Evolutionary conservation across 176 grass and related monocot genomes (phyloP).

Genomic region (Zea luxurians): DNA sequence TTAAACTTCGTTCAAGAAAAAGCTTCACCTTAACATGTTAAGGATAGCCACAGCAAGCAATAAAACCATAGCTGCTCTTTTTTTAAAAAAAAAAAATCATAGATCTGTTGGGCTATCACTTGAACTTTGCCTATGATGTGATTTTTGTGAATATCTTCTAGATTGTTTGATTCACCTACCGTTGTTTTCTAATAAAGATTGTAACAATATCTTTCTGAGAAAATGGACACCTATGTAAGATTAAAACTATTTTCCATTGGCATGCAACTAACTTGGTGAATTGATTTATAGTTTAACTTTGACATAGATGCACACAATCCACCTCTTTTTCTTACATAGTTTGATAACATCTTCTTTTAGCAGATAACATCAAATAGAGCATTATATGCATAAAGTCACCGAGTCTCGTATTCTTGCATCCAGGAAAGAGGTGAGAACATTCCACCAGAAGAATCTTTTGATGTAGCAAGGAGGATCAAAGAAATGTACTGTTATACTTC

Average conservation of each 20-base stretch:
- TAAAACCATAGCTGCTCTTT: background rate
- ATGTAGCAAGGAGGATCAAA: constrained; percentile 86
- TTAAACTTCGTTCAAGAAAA: background rate
- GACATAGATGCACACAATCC: background rate
- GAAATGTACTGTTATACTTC: constrained; percentile 95
- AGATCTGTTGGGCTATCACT: constrained; percentile 1
- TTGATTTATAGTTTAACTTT: constrained; percentile 22
- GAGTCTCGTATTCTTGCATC: constrained; percentile 33
- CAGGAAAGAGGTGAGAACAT: constrained; percentile 98
- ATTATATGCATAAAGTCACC: background rate
- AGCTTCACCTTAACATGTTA: background rate
- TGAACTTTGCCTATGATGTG: background rate
- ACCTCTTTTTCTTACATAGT: constrained; percentile 3
- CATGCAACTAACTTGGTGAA: constrained; percentile 5
- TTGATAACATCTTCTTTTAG: constrained; percentile 8
- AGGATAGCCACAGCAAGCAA: background rate
- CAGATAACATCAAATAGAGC: background rate
- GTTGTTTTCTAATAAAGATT: background rate
- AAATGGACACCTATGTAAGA: constrained; percentile 19
- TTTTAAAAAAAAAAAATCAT: background rate
- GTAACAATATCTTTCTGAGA: background rate
- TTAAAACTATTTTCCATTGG: background rate
- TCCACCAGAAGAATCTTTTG: constrained; percentile 94
- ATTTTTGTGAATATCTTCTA: background rate
- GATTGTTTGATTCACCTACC: background rate